phyloP scores from a whole-genome alignment of 1,139 yeast genomes.

The Candida labiduridarum region DNA sequence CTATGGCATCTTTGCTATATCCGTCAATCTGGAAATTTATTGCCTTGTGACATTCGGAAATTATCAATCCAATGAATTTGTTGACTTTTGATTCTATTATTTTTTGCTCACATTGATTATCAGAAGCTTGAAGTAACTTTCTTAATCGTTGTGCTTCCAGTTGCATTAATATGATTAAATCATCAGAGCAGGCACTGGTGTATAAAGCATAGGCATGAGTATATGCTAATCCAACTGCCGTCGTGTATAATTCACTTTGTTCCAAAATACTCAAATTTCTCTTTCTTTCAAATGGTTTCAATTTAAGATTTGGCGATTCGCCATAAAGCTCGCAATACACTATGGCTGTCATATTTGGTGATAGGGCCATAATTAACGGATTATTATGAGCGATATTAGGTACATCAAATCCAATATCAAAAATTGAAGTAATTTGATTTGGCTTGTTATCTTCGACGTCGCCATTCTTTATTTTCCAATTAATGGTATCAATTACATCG shows the following conservation, averaged over 20 bases:
- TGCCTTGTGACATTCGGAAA: slow-evolving; percentile 69
- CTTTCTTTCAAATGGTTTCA: slow-evolving; percentile 33
- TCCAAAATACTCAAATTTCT: slow-evolving; percentile 19
- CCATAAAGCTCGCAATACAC: slow-evolving; percentile 34
- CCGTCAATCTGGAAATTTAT: slow-evolving; percentile 67
- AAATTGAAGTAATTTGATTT: slow-evolving; percentile 41
- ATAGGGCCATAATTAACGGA: slow-evolving; percentile 47
- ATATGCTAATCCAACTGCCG: slow-evolving; percentile 64
- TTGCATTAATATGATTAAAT: slow-evolving; percentile 58
- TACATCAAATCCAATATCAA: slow-evolving; percentile 62
- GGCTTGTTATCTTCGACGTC: slow-evolving; percentile 24
- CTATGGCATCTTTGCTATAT: slow-evolving; percentile 66
- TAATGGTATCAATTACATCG: slow-evolving; percentile 42
- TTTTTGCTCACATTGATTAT: slow-evolving; percentile 21
- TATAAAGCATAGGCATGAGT: slow-evolving; percentile 72
- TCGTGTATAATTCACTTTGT: slow-evolving; percentile 35
- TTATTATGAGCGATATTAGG: slow-evolving; percentile 27
- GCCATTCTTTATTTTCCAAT: slow-evolving; percentile 26
- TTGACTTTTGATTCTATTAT: slow-evolving; percentile 27
- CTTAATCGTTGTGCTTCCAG: slow-evolving; percentile 40
- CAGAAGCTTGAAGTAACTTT: slow-evolving; percentile 38
- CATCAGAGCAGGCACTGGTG: slow-evolving; percentile 65
- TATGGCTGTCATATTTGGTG: slow-evolving; percentile 61
- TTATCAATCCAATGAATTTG: slow-evolving; percentile 44
- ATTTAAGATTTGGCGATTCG: slow-evolving; percentile 22